Percentiles rank a stretch among this genome's conserved stretches.
phyloP scores from a whole-genome alignment of 495 filamentous ascomycete species.

The Hypomontagnella submonticulosa region DNA sequence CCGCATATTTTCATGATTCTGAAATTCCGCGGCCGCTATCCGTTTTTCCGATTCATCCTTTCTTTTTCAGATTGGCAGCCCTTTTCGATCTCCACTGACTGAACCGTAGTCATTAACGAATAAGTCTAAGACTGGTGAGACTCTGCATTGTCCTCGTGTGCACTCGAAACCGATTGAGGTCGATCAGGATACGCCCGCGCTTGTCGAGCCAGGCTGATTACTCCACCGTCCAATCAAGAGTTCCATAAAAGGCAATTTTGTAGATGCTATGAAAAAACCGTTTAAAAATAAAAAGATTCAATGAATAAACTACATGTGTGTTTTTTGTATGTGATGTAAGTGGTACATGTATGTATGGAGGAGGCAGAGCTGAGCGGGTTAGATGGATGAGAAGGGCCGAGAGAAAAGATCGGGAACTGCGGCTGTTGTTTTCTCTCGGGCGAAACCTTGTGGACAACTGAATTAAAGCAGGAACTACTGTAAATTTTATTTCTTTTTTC shows the following conservation, averaged over 20 bases:
- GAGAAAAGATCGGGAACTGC: conserved; percentile 39
- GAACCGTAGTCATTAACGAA: conserved; percentile 13
- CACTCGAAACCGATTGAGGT: conserved; percentile 40
- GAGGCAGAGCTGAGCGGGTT: conserved; percentile 5
- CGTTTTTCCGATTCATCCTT: conserved; percentile 23
- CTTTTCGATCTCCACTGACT: conserved; percentile 16
- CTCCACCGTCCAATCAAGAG: conserved; percentile 27
- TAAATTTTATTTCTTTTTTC: conserved; percentile 28
- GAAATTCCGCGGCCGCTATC: conserved; percentile 9
- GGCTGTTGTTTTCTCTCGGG: conserved; percentile 30
- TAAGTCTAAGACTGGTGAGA: conserved; percentile 38
- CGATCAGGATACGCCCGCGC: conserved; percentile 38
- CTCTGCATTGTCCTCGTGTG: conserved; percentile 40
- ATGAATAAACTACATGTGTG: conserved; percentile 14
- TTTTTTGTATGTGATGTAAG: neutral
- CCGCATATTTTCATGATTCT: conserved; percentile 21
- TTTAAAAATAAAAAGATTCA: neutral
- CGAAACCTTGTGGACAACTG: conserved; percentile 21
- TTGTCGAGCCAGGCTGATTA: conserved; percentile 24
- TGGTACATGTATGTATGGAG: conserved; percentile 11
- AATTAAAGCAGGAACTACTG: conserved; percentile 6
- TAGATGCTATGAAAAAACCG: conserved; percentile 1
- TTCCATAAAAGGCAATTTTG: conserved; percentile 35
- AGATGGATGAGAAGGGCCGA: conserved; percentile 31
- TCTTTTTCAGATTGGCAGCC: conserved; percentile 24